Percentiles rank a stretch among this genome's conserved stretches.
These are phyloP conservation scores for Phialocephala subalpina DNA, from an alignment of 2,329 filamentous ascomycete species.

Conservation along the genomic window DNA sequence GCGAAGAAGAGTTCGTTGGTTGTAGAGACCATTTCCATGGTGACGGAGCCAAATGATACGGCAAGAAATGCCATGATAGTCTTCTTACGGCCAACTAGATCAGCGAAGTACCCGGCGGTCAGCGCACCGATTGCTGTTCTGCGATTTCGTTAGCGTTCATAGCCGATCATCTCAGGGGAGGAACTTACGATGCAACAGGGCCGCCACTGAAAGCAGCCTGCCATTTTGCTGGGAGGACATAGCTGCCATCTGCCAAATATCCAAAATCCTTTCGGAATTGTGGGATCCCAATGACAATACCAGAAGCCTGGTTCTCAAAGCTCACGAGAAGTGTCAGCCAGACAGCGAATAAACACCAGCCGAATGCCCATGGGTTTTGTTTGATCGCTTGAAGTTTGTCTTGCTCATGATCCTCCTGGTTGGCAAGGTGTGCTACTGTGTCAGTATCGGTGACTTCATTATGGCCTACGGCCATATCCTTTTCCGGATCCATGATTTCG, in stretches of 20 bases:
- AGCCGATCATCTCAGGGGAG: too few species aligned
- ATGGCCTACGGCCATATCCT: too few species aligned
- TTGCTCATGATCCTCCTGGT: slow-evolving; percentile 31
- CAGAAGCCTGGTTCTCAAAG: slow-evolving; percentile 52
- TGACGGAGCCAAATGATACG: slow-evolving; percentile 33
- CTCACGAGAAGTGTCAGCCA: slow-evolving; percentile 50
- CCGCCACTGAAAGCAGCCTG: slow-evolving; percentile 53
- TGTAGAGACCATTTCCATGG: slow-evolving; percentile 43
- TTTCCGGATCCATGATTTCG: too few species aligned
- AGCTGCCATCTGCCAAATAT: slow-evolving; percentile 45
- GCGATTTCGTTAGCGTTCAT: too few species aligned
- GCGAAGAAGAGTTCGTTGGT: slow-evolving; percentile 52
- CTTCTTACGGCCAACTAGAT: slow-evolving; percentile 24
- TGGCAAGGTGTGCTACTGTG: slow-evolving; percentile 8
- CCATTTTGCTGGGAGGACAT: slow-evolving; percentile 52
- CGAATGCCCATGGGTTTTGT: slow-evolving; percentile 19
- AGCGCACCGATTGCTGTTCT: slow-evolving; percentile 13
- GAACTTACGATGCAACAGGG: slow-evolving; percentile 49
- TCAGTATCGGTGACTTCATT: too few species aligned
- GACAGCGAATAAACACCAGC: slow-evolving; percentile 50
- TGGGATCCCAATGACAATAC: slow-evolving; percentile 52
- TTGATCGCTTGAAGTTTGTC: slow-evolving; percentile 16
- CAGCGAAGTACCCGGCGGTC: slow-evolving; percentile 18
- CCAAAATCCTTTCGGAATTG: slow-evolving; percentile 54
- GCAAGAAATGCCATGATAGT: slow-evolving; percentile 9